These are phyloP conservation scores for Salix purpurea DNA, from an alignment of 345 rosid genomes.

Conservation along the genomic window DNA sequence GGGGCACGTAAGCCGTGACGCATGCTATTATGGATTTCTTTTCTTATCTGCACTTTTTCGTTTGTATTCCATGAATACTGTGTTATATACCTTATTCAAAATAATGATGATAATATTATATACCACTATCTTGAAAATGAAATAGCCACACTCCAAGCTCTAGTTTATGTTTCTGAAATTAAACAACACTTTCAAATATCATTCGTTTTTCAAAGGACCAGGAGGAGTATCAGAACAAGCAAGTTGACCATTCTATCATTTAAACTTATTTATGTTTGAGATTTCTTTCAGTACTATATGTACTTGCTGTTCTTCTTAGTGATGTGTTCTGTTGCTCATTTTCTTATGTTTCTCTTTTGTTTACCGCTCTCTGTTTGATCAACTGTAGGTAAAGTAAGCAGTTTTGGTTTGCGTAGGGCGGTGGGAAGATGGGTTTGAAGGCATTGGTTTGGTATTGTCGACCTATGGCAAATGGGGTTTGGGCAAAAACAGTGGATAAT, in stretches of 20 bases:
- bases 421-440: slow-evolving; percentile 13
- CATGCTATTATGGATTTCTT: no score
- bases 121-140: no score
- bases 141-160: neutral
- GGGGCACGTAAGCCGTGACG: no score
- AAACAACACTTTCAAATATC: neutral
- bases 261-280: neutral
- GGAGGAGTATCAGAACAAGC: neutral
- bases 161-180: neutral
- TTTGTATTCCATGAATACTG: no score
- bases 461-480: slow-evolving; percentile 26
- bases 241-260: neutral
- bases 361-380: neutral
- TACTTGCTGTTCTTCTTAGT: neutral
- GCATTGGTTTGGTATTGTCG: slow-evolving; percentile 26
- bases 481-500: slow-evolving; percentile 22
- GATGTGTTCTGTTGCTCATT: neutral
- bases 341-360: neutral
- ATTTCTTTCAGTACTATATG: neutral
- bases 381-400: neutral
- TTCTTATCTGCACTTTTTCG: no score
- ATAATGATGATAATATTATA: no score
- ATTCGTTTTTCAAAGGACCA: neutral
- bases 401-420: neutral
- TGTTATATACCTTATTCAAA: no score